Evolutionary conservation across 2,329 filamentous ascomycete genomes (phyloP).

Genomic region (Fonsecaea erecta): DNA sequence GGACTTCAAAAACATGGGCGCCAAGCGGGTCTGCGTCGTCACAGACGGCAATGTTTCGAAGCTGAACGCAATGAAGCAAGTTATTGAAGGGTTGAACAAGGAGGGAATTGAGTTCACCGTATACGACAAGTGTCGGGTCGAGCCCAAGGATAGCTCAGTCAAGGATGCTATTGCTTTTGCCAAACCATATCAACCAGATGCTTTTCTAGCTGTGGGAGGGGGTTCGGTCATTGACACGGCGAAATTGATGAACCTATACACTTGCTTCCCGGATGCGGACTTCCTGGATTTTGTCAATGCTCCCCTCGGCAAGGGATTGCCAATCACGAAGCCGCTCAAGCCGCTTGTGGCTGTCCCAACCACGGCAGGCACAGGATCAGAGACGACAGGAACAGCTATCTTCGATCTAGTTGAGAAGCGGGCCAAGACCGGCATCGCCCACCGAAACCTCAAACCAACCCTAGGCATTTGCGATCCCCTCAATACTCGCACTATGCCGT

Average conservation of each 20-base stretch:
- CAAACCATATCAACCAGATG: slow-evolving; percentile 80
- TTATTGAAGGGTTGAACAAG: slow-evolving; percentile 74
- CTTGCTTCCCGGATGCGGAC: slow-evolving; percentile 84
- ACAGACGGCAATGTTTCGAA: slow-evolving; percentile 83
- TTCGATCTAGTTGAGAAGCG: slow-evolving; percentile 90
- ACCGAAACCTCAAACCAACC: slow-evolving; percentile 92
- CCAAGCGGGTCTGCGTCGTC: slow-evolving; percentile 86
- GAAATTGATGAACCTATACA: slow-evolving; percentile 98
- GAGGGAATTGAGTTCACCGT: slow-evolving; percentile 83
- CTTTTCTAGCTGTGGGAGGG: slow-evolving; percentile 88
- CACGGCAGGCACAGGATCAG: slow-evolving; percentile 84
- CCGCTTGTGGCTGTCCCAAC: slow-evolving; percentile 84
- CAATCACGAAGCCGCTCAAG: slow-evolving; percentile 71
- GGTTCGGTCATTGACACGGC: slow-evolving; percentile 98
- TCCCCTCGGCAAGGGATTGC: slow-evolving; percentile 81
- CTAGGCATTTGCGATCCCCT: slow-evolving; percentile 84
- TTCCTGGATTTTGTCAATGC: slow-evolving; percentile 99
- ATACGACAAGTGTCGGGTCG: slow-evolving; percentile 78
- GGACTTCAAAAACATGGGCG: slow-evolving; percentile 92
- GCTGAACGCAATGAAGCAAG: slow-evolving; percentile 87
- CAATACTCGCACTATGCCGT: slow-evolving; percentile 95
- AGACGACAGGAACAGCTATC: slow-evolving; percentile 97
- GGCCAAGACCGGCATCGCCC: slow-evolving; percentile 94
- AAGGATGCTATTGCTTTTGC: slow-evolving; percentile 87
- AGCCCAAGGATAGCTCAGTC: slow-evolving; percentile 95